Base-by-base conservation (phyloP, 1,284 basidiomycete genomes). In the Apiotrichum laibachii region DNA sequence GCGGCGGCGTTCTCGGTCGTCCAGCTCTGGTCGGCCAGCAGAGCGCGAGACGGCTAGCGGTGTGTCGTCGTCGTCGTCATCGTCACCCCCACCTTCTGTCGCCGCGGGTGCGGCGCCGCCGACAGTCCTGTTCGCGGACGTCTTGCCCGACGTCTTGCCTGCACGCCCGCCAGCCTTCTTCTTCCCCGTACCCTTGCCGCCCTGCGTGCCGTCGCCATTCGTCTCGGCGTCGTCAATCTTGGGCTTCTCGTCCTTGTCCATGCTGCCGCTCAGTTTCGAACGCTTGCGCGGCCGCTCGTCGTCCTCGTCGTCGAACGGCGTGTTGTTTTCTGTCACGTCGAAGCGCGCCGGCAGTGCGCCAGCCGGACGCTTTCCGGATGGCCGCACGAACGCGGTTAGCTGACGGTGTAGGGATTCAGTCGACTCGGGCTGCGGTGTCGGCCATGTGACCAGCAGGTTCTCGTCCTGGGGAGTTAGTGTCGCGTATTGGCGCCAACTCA, bases 391-490 rank as follows among this genome's bases (percentile, higher is more conserved):
- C 40, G 67, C 62, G 45, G 80, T 80, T 82, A 92, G 86, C 75
- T 89, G 88, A 69, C 86, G 85, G 60, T 87, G 82, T 56, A 94
- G 76, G 9, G 87, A 87, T 40, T 81, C 72, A 50, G 66, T 69
- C 21, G 63, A 90, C 84, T 72, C 89, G 84, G 44, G 84, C 81
- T 77, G 91, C 84, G 42, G 81, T 79, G 76, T 91, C 87, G 62
- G 85, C 81, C 73, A 96, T 88, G 77, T 92, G 15, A 88, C 81
- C 31, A 95, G 80, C 69, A 85, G 84, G 51, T 84, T 85, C 50
- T 83, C 82, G 74, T 91, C 90, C 88, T 94, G 71, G 15, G 33
- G 47, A 18, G 59, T 44, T 21, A 56, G 48, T 50, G 53, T 53
- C 19, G 45, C 6, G 16, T 18, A 26, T 13, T 18, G 33, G 10